Evolutionary conservation across 495 filamentous ascomycete species (phyloP), one percentile per base, ranked within the genome.

Genomic region (Penicillium longicatenatum): DNA sequence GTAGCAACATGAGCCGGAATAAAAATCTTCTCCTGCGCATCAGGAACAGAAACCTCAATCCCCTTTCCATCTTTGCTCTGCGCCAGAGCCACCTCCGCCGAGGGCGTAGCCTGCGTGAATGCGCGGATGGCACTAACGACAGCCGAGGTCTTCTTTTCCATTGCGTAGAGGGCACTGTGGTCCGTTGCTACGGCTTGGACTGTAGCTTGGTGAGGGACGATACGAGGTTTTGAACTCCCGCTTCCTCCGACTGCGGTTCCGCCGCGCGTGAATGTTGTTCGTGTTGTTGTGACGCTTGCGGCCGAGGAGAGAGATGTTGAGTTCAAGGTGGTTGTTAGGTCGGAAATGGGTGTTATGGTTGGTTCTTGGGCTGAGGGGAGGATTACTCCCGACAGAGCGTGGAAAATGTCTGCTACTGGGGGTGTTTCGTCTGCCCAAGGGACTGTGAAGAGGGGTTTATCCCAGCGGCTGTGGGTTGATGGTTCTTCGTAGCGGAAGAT

Each of bases 401-500:
- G 88, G 91, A 93, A 98, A 52, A 98, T 89, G 10, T 82, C 80
- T 22, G 84, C 82, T 47, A 79, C 78, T 17, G 84, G 86, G 5
- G 86, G 86, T n/a, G 74, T 68, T 39, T 81, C 76, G 67, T 98
- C 94, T 12, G 87, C 82, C 79, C 85, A 92, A 11, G 90, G 84
- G 0, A 97, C 86, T 9, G 92, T 93, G 76, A 97, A 98, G 20
- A 97, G 81, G 6, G 94, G 94, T 60, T 87, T 89, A 70, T 98
- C 94, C 94, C 94, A 98, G 46, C 94, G 82, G 16, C 84, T 89
- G 89, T 97, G 93, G 49, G 89, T 87, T 75, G 93, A 96, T 14
- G 94, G 94, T 75, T 98, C 94, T 73, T 98, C 94, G 70, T 96
- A 97, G 47, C 94, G 86, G 68, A 93, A 96, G 47, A 97, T 86